Conservation (phyloP, 768 basidiomycete species). For the Tulasnella sp. region DNA sequence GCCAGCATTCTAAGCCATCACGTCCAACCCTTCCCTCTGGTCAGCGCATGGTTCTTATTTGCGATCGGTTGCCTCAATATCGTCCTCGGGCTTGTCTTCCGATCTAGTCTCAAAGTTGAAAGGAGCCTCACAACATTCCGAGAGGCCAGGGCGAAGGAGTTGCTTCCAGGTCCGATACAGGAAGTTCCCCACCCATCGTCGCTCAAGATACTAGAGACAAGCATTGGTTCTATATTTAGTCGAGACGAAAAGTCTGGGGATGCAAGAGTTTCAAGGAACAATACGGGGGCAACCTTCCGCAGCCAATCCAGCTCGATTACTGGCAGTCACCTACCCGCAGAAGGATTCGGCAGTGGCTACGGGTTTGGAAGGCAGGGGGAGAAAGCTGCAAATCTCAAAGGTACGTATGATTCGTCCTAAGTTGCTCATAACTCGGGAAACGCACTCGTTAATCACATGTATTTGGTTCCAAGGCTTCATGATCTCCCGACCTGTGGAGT, state of each 20-base stretch:
- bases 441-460: no score
- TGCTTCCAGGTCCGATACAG: conserved; percentile 15
- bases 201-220: conserved; percentile 1
- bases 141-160: conserved; percentile 11
- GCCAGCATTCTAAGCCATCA: conserved; percentile 48
- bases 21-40: conserved; percentile 82
- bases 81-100: conserved; percentile 59
- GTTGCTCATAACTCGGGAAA: no score
- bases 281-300: conserved; percentile 33
- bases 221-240: conserved; percentile 13
- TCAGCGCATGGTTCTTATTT: conserved; percentile 87
- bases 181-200: not conserved
- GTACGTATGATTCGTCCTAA: conserved; percentile 30
- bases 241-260: conserved; percentile 15
- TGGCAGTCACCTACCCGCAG: conserved; percentile 30
- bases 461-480: conserved; percentile 32
- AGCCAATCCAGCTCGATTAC: conserved; percentile 28
- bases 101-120: conserved; percentile 50
- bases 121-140: conserved; percentile 58
- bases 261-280: conserved; percentile 27
- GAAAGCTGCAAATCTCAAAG: conserved; percentile 57
- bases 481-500: conserved; percentile 54
- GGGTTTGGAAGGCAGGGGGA: conserved; percentile 79
- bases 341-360: conserved; percentile 37
- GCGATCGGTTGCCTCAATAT: conserved; percentile 85